Percentiles rank a stretch among this genome's conserved stretches.
phyloP scores from a whole-genome alignment of 352 stramenopile genomes.

The Blastocystis sp. region DNA sequence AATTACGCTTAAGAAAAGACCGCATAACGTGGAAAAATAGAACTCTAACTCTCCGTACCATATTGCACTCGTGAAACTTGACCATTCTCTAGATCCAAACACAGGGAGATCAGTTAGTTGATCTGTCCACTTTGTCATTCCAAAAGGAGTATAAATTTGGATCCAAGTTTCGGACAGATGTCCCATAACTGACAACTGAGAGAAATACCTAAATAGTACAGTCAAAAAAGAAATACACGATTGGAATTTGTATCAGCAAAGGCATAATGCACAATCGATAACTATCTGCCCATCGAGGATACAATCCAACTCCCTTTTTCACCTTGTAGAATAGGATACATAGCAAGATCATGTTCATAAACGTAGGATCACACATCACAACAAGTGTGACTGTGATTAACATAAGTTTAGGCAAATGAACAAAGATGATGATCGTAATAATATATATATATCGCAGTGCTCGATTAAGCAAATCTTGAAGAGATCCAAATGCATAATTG shows the following conservation, averaged over 20 bases:
- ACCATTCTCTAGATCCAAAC: background rate
- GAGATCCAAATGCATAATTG: background rate
- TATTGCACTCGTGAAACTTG: background rate
- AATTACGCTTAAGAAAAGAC: conserved; percentile 15
- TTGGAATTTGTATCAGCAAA: background rate
- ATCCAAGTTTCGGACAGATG: background rate
- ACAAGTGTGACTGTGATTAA: background rate
- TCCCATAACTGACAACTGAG: conserved; percentile 35
- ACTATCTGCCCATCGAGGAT: conserved; percentile 29
- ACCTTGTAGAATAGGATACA: background rate
- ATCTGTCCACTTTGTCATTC: conserved; percentile 34
- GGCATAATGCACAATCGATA: conserved; percentile 13
- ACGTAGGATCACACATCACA: conserved; percentile 50
- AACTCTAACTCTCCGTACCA: conserved; percentile 56
- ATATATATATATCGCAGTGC: conserved; percentile 30
- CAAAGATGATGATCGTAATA: conserved; percentile 50
- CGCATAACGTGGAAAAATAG: conserved; percentile 33
- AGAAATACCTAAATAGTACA: background rate
- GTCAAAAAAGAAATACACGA: background rate
- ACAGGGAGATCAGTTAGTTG: background rate
- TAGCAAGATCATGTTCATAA: conserved; percentile 9
- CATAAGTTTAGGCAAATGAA: conserved; percentile 34
- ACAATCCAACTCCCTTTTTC: background rate
- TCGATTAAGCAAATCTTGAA: conserved; percentile 32
- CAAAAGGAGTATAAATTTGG: background rate